Evolutionary conservation across 1,284 basidiomycete genomes (phyloP), one percentile per base, ranked within the genome.

Genomic region (Cutaneotrichosporon mucoides): DNA sequence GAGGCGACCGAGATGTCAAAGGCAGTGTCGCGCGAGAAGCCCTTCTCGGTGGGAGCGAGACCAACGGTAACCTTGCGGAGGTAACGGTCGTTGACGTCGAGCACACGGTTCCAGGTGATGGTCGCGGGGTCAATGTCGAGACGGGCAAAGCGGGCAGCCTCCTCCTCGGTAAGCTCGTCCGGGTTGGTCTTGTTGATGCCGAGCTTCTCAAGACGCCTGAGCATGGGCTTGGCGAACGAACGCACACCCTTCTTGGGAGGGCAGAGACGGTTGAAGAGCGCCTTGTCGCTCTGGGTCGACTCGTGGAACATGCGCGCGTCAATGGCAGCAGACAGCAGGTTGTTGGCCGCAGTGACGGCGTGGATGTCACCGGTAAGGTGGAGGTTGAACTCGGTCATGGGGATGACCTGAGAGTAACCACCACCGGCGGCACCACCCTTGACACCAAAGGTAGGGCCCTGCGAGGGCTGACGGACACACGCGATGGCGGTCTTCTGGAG

Each of bases 231-330:
- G 6, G 93, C 89, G 72, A 99, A 99, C 66, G 89, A 88, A 70
- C 95, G 88, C 75, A 90, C 90, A 65, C 94, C 95, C 81, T 97
- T 97, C 82, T 93, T 92, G 61, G 86, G 80, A 6, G 95, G 95
- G 53, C 93, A 92, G 36, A 99, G 85, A 53, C 95, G 90, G 74
- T 82, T 92, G 81, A 92, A 99, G 56, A 99, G 83, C 1, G 88
- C 90, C 84, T 95, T 96, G 81, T 99, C 93, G 61, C 88, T 86
- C 74, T 96, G 93, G 6, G 95, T 98, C 4, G 87, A 87, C 79
- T 99, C 95, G 77, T 99, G 95, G 86, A 98, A 96, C 81, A 98
- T 96, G 63, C 95, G 88, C 16, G 96, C 94, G 76, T 98, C 94
- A 62, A 99, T 83, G 54, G 95, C 95, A 62, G 95, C 95, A 61